These are phyloP conservation scores for Chamaecyparis obtusa DNA, from an alignment of 75 land plant genomes.

Conservation along the genomic window DNA sequence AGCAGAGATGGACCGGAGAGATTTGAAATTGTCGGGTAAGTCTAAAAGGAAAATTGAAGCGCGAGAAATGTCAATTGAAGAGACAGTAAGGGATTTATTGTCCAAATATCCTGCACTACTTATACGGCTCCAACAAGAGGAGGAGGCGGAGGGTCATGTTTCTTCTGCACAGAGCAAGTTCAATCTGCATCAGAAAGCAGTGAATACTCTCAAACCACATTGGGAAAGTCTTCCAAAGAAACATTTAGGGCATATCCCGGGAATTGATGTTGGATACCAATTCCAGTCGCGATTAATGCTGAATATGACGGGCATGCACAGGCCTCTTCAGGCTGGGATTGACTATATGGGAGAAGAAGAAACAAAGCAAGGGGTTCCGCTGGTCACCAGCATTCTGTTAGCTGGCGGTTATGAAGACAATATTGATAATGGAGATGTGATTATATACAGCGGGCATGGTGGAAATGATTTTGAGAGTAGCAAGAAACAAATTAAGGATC, in stretches of 20 bases:
- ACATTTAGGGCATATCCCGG: conserved; percentile 62
- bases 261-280: conserved; percentile 63
- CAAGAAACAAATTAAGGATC: conserved; percentile 22
- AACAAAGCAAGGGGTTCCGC: conserved; percentile 40
- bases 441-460: conserved; percentile 89
- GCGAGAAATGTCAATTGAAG: neutral
- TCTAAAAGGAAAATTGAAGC: neutral
- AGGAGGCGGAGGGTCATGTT: neutral
- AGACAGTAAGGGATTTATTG: neutral
- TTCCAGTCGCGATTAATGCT: conserved; percentile 73
- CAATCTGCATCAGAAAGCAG: neutral
- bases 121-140: neutral
- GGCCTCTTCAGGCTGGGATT: conserved; percentile 75
- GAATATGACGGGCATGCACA: conserved; percentile 68
- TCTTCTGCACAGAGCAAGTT: neutral
- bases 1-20: conserved; percentile 3
- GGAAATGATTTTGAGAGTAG: conserved; percentile 43
- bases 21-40: neutral
- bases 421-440: conserved; percentile 63
- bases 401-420: conserved; percentile 95
- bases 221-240: conserved; percentile 3
- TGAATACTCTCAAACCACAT: fast-evolving
- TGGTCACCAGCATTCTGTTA: conserved; percentile 73
- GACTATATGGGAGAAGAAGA: conserved; percentile 36
- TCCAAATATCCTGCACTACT: neutral